phyloP scores from a whole-genome alignment of 139 green algal genomes.

The Haematococcus sp. region DNA sequence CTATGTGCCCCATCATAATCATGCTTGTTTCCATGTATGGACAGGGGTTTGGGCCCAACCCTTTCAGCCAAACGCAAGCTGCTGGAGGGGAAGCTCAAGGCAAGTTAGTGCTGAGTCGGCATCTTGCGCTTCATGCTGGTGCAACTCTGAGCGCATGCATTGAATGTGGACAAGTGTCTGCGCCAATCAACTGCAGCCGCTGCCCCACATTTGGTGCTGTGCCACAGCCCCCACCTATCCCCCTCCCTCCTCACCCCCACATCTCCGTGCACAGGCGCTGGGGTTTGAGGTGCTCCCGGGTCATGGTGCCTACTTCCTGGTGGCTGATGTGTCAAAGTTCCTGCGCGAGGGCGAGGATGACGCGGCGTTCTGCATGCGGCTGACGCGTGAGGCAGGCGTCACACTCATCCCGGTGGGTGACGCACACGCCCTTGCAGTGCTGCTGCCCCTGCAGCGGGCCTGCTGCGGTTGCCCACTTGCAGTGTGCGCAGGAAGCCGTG shows the following conservation, averaged over 20 bases:
- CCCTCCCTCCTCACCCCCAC: neutral
- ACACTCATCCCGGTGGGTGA: slow-evolving; percentile 65
- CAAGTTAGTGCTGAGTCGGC: too few species aligned
- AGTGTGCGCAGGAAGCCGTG: too few species aligned
- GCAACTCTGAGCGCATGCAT: too few species aligned
- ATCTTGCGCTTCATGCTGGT: too few species aligned
- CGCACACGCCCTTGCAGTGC: slow-evolving; percentile 12
- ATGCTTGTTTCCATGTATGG: neutral
- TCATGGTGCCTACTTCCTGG: slow-evolving; percentile 81
- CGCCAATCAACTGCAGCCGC: too few species aligned
- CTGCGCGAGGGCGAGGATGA: slow-evolving; percentile 47
- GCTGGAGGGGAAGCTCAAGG: slow-evolving; percentile 48
- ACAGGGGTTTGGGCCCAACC: slow-evolving; percentile 37
- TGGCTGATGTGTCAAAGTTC: slow-evolving; percentile 63
- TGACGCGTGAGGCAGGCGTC: slow-evolving; percentile 69
- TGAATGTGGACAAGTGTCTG: too few species aligned
- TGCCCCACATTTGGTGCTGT: too few species aligned
- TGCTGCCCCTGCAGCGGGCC: slow-evolving; percentile 12
- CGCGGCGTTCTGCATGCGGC: slow-evolving; percentile 59
- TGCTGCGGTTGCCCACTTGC: neutral
- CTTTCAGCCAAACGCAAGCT: slow-evolving; percentile 49
- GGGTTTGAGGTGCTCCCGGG: slow-evolving; percentile 61
- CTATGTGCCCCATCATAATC: too few species aligned
- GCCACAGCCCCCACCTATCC: neutral
- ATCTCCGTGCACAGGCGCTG: slow-evolving; percentile 15